Percentiles rank a stretch among this genome's conserved stretches.
Conservation (phyloP, 1,284 basidiomycete genomes). For the Apiotrichum mycotoxinovorans region DNA sequence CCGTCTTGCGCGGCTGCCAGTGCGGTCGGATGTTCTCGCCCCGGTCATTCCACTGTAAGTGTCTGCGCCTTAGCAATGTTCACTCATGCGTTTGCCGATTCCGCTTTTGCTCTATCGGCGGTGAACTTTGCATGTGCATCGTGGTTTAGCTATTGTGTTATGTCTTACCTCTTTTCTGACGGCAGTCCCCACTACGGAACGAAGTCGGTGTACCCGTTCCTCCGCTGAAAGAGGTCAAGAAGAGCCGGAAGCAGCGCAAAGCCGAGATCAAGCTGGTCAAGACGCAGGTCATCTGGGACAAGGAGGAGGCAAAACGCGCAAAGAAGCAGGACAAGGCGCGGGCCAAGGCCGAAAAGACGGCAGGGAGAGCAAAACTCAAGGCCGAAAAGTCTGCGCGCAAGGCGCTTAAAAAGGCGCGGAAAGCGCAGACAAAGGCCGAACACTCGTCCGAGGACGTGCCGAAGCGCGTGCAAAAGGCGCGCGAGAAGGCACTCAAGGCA, state of each 20-base stretch:
- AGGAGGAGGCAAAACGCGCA: not conserved
- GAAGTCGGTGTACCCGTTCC: too few relatives aligned
- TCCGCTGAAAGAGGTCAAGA: not conserved
- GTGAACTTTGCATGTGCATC: too few relatives aligned
- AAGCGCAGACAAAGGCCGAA: not conserved
- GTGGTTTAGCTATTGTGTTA: too few relatives aligned
- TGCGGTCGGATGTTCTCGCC: too few relatives aligned
- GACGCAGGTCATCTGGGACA: too few relatives aligned
- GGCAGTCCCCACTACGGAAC: too few relatives aligned
- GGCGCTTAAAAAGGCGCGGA: conserved; percentile 3
- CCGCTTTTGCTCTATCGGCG: too few relatives aligned
- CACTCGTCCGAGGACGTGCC: not conserved
- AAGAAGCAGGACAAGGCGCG: not conserved
- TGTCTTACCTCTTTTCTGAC: too few relatives aligned
- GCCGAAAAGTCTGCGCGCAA: conserved; percentile 14
- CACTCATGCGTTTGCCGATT: too few relatives aligned
- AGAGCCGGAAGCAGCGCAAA: not conserved
- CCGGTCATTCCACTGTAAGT: too few relatives aligned
- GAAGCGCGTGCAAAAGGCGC: not conserved
- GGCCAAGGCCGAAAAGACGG: not conserved
- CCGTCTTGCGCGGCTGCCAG: too few relatives aligned
- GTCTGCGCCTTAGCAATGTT: too few relatives aligned
- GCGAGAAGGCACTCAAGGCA: conserved; percentile 6
- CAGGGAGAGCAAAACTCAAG: conserved; percentile 8
- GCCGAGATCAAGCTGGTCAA: conserved; percentile 6